phyloP scores from a whole-genome alignment of 75 land plant species.

The Pinus tabuliformis region DNA sequence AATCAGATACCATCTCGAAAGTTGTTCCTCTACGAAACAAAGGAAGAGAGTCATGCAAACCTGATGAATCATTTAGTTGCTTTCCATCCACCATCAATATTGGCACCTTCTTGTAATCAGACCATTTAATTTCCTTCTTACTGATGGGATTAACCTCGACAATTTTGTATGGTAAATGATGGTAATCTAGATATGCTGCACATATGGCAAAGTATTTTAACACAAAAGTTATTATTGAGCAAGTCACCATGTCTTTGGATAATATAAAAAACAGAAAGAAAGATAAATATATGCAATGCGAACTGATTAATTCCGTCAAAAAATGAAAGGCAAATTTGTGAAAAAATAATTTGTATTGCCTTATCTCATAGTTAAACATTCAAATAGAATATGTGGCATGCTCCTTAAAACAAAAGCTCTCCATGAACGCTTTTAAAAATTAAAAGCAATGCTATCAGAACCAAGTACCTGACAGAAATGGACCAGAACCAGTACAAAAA shows the following conservation, averaged over 20 bases:
- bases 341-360: neutral
- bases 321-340: neutral
- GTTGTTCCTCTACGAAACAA: neutral
- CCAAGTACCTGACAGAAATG: no score
- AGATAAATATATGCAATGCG: neutral
- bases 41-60: slow-evolving; percentile 21
- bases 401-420: no score
- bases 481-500: no score
- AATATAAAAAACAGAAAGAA: neutral
- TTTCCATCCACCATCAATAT: slow-evolving; percentile 92
- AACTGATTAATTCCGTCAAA: neutral
- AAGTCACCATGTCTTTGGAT: neutral
- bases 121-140: slow-evolving; percentile 99
- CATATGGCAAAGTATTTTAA: slow-evolving; percentile 3
- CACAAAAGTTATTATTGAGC: neutral
- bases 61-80: slow-evolving; percentile 91
- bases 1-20: neutral
- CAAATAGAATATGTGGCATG: no score
- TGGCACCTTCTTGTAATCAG: slow-evolving; percentile 98
- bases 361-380: neutral
- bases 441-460: no score
- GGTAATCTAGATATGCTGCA: slow-evolving; percentile 91
- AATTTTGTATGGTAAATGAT: slow-evolving; percentile 86
- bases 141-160: slow-evolving; percentile 96
- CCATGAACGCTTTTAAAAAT: no score